Evolutionary conservation across 192 early-diverging fungal species (phyloP).

Genomic region (Phycomyces blakesleeanus): DNA sequence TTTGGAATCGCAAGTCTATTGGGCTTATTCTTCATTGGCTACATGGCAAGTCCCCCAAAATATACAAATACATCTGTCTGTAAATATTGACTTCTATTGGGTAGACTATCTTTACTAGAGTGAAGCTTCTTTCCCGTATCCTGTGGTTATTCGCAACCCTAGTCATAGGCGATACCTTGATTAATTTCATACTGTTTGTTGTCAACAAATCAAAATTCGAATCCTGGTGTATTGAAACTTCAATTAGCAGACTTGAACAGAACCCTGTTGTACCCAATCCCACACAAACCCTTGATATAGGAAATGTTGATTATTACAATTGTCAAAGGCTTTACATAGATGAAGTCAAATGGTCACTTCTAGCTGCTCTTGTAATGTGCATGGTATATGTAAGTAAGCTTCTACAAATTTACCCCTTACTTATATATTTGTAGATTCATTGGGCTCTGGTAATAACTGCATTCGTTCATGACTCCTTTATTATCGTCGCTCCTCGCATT

Average conservation of each 20-base stretch:
- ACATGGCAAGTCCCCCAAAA: slow-evolving; percentile 7
- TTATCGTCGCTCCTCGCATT: too few relatives aligned
- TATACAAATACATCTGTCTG: neutral
- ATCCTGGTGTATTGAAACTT: slow-evolving; percentile 11
- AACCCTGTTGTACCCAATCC: neutral
- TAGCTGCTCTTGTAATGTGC: slow-evolving; percentile 1
- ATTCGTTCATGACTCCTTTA: too few relatives aligned
- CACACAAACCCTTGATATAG: neutral
- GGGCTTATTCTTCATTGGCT: neutral
- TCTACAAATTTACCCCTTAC: too few relatives aligned
- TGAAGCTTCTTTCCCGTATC: neutral
- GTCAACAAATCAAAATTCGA: slow-evolving; percentile 4
- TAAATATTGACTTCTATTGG: neutral
- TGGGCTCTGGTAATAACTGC: too few relatives aligned
- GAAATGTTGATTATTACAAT: slow-evolving; percentile 7
- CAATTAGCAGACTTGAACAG: neutral
- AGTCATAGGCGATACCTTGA: neutral
- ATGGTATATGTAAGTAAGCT: slow-evolving; percentile 12
- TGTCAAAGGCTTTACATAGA: slow-evolving; percentile 10
- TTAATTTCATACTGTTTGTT: slow-evolving; percentile 14
- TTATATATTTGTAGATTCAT: too few relatives aligned
- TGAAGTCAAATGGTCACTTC: slow-evolving; percentile 17
- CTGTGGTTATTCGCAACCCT: neutral
- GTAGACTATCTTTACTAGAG: neutral
- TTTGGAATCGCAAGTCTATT: slow-evolving; percentile 7